Conservation (phyloP, 805 yeast genomes). For the Kodamaea leandrae region DNA sequence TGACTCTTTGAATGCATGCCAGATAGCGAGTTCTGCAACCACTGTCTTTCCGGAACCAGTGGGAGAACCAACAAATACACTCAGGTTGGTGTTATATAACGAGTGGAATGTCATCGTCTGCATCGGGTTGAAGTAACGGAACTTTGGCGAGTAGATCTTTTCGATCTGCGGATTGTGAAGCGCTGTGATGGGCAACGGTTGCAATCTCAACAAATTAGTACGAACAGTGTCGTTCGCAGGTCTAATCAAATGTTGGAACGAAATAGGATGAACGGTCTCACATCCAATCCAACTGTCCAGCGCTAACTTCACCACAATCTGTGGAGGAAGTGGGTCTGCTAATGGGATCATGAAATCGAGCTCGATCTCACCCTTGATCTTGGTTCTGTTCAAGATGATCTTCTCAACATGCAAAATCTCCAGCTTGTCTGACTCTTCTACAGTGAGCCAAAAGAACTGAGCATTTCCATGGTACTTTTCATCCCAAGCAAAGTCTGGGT, state of each 20-base stretch:
- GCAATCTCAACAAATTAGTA: slow-evolving; percentile 73
- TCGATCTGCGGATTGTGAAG: slow-evolving; percentile 68
- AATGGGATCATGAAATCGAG: slow-evolving; percentile 92
- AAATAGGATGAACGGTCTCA: slow-evolving; percentile 70
- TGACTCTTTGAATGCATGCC: slow-evolving; percentile 87
- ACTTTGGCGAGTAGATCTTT: slow-evolving; percentile 60
- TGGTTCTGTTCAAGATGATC: slow-evolving; percentile 62
- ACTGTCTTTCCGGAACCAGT: slow-evolving; percentile 97
- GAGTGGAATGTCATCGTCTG: slow-evolving; percentile 96
- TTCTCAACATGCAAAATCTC: slow-evolving; percentile 79
- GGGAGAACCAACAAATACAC: slow-evolving; percentile 93
- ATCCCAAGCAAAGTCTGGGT: slow-evolving; percentile 87
- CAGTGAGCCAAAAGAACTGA: slow-evolving; percentile 88
- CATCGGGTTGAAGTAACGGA: slow-evolving; percentile 94
- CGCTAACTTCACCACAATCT: slow-evolving; percentile 71
- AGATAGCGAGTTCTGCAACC: slow-evolving; percentile 93
- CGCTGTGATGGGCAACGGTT: slow-evolving; percentile 84
- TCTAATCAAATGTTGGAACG: slow-evolving; percentile 84
- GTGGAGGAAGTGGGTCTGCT: slow-evolving; percentile 86
- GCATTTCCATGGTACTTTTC: slow-evolving; percentile 74
- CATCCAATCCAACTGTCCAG: slow-evolving; percentile 91
- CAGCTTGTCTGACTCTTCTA: slow-evolving; percentile 78
- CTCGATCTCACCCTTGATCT: slow-evolving; percentile 55
- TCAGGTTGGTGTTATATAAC: slow-evolving; percentile 71
- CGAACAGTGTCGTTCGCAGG: slow-evolving; percentile 86